Percentiles rank a stretch among this genome's conserved stretches.
Evolutionary conservation across 306 rosid species (phyloP).

Genomic region (Vigna trinervia): DNA sequence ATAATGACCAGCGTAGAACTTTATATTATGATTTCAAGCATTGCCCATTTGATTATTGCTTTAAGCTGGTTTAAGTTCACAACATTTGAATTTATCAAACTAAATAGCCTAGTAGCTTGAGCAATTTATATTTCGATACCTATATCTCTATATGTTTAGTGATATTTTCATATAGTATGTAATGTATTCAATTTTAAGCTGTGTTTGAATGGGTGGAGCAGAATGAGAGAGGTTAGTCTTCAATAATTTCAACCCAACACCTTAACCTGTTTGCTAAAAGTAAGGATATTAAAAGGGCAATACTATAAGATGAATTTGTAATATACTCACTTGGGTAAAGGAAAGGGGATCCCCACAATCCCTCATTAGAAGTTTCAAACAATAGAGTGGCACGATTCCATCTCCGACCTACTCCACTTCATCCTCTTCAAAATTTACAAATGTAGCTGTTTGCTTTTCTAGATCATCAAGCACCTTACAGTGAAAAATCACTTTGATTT

Average conservation of each 20-base stretch:
- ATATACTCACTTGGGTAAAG: constrained; percentile 5
- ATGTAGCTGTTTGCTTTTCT: background rate
- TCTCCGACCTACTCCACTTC: constrained; percentile 2
- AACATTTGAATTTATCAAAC: background rate
- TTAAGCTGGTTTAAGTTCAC: constrained; percentile 3
- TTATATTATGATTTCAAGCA: background rate
- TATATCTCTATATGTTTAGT: background rate
- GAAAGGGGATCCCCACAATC: background rate
- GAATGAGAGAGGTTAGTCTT: background rate
- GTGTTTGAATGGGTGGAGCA: constrained; percentile 16
- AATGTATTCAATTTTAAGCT: constrained; percentile 8
- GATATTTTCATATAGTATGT: background rate
- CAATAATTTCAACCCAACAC: background rate
- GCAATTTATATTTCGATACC: background rate
- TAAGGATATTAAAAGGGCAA: constrained; percentile 4
- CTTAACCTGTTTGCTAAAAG: background rate
- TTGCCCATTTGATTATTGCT: constrained; percentile 11
- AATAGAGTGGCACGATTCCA: background rate
- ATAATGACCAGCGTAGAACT: background rate
- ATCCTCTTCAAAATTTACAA: background rate
- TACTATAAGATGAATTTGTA: background rate
- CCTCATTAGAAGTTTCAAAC: constrained; percentile 2
- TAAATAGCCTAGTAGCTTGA: constrained; percentile 10
- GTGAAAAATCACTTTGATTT: constrained; percentile 34
- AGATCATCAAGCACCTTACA: constrained; percentile 25